phyloP scores from a whole-genome alignment of 805 yeast species.

The Wickerhamiella vanderwaltii region DNA sequence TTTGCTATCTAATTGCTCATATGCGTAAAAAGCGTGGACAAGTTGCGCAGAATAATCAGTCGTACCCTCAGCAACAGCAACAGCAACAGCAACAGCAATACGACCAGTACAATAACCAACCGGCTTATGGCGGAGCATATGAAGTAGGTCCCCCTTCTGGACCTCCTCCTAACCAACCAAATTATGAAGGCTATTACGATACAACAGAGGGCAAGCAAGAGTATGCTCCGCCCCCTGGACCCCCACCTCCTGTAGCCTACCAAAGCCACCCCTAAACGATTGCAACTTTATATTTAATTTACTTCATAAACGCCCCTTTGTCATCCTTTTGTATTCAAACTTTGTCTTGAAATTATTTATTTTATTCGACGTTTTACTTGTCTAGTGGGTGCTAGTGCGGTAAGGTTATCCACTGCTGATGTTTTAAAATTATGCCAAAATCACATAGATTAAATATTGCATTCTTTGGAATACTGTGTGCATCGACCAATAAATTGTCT shows the following conservation, averaged over 20 bases:
- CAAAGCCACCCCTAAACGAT: slow-evolving; percentile 3
- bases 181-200: neutral
- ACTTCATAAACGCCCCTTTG: neutral
- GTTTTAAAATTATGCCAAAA: neutral
- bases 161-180: neutral
- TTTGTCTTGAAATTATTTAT: too few species aligned
- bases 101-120: too few species aligned
- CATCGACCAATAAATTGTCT: neutral
- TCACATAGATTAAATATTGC: neutral
- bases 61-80: slow-evolving; percentile 3
- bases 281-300: too few species aligned
- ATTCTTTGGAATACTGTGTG: neutral
- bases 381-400: too few species aligned
- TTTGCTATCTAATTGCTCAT: neutral
- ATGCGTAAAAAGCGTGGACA: neutral
- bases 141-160: slow-evolving; percentile 3
- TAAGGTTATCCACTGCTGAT: neutral
- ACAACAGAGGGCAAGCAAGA: neutral
- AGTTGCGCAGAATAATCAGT: neutral
- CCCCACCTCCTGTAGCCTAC: slow-evolving; percentile 6
- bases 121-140: neutral
- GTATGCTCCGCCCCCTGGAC: neutral
- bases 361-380: too few species aligned
- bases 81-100: slow-evolving; percentile 2
- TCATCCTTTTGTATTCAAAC: too few species aligned